Conservation (phyloP, 2,329 filamentous ascomycete species). For the Didymella segeticola region DNA sequence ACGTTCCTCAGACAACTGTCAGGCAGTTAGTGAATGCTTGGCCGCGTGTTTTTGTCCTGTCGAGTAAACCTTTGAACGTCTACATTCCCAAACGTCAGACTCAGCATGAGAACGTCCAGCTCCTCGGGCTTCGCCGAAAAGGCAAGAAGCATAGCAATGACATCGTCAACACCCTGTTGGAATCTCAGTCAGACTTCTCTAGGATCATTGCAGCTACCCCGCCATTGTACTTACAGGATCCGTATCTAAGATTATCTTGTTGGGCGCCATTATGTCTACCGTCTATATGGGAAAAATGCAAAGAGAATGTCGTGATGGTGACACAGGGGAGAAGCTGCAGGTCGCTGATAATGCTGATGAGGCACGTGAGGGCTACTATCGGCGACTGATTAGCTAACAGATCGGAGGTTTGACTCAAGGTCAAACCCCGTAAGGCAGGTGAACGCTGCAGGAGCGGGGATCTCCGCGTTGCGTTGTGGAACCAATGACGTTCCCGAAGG, state of each 20-base stretch:
- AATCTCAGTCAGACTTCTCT: background rate
- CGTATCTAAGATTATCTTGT: conserved; percentile 90
- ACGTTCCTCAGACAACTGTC: conserved; percentile 83
- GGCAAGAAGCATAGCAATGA: conserved; percentile 85
- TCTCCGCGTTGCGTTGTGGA: conserved; percentile 20
- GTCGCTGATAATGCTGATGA: conserved; percentile 1
- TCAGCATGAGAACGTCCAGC: conserved; percentile 83
- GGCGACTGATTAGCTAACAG: conserved; percentile 34
- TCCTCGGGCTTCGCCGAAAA: conserved; percentile 83
- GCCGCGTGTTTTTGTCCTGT: no score
- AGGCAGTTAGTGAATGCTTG: background rate
- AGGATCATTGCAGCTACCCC: conserved; percentile 11
- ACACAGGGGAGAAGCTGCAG: conserved; percentile 11
- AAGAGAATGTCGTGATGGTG: conserved; percentile 9
- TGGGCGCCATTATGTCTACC: conserved; percentile 49
- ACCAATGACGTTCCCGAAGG: conserved; percentile 17
- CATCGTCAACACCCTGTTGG: conserved; percentile 85
- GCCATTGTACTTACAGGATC: conserved; percentile 71
- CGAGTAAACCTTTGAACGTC: conserved; percentile 84
- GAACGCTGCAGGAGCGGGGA: conserved; percentile 23
- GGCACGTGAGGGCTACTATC: conserved; percentile 14
- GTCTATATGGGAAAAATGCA: background rate
- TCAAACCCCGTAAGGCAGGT: conserved; percentile 28
- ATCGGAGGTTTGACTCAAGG: conserved; percentile 16
- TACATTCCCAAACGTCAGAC: conserved; percentile 93